Evolutionary conservation across 2,329 filamentous ascomycete species (phyloP), one percentile per base, ranked within the genome.

Genomic region (Fusarium oxysporum): DNA sequence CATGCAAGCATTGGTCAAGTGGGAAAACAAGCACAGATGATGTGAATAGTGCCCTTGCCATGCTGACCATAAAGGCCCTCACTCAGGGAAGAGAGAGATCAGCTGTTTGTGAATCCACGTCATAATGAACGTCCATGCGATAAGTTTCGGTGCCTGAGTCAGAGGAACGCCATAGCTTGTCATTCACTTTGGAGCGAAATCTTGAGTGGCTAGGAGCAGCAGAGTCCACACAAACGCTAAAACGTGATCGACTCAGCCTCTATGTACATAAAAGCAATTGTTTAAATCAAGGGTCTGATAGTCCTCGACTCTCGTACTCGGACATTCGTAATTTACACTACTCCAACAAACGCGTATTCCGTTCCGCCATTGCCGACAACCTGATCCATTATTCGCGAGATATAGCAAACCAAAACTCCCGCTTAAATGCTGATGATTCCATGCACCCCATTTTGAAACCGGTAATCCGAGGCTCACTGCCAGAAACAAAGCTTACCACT

Each of bases 401-500:
- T 41, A 50, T 58, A 67, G 66, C 54, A 60, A 73, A 54, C 68
- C 67, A 59, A 67, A 72, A 73, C 71, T 73, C 71, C 71, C 63
- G 71, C 63, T 73, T 47, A 62, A 71, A 59, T 72, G 45, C 44
- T 50, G 41, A 68, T 35, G 38, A 45, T 59, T 43, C n/a, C 47
- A 37, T 41, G 38, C 62, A 41, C 13, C 30, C 32, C 25, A 19
- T 35, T 19, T 41, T 28, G 13, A 32, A 47, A 14, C 23, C 14
- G 37, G 23, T 33, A 25, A 40, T 38, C 14, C 21, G 19, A 44
- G n/a, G 9, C 17, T 83, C 80, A 97, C 87, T 92, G 92, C 95
- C 96, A 99, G 40, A 99, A 83, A 81, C 93, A 97, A 32, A 98
- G 82, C 83, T 98, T 98, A 5, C 96, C 96, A 79, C 94, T 97